Evolutionary conservation across 495 filamentous ascomycete genomes (phyloP).

Genomic region (Penicillium alfredii): DNA sequence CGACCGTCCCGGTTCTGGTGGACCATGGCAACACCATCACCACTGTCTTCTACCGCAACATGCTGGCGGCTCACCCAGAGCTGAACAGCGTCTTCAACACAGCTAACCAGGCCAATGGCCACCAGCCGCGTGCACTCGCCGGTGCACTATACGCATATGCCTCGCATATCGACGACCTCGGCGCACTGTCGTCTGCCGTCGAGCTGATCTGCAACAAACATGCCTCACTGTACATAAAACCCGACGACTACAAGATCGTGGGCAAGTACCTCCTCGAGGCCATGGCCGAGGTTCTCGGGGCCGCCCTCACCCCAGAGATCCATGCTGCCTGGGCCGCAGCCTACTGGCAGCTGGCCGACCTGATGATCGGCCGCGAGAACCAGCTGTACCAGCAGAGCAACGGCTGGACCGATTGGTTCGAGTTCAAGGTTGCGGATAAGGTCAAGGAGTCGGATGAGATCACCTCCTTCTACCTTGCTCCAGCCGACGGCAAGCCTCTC

Average conservation of each 20-base stretch:
- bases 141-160: slow-evolving; percentile 64
- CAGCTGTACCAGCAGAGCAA: slow-evolving; percentile 52
- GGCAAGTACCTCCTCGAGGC: slow-evolving; percentile 61
- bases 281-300: slow-evolving; percentile 61
- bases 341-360: slow-evolving; percentile 64
- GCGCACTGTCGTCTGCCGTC: slow-evolving; percentile 54
- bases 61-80: slow-evolving; percentile 55
- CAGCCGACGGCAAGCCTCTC: slow-evolving; percentile 54
- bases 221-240: slow-evolving; percentile 61
- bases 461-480: slow-evolving; percentile 64
- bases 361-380: slow-evolving; percentile 60
- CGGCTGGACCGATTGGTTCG: slow-evolving; percentile 58
- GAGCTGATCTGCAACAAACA: slow-evolving; percentile 73
- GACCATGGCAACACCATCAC: slow-evolving; percentile 64
- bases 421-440: slow-evolving; percentile 60
- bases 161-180: slow-evolving; percentile 63
- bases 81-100: slow-evolving; percentile 64
- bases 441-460: slow-evolving; percentile 58
- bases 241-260: slow-evolving; percentile 64
- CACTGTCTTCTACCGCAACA: slow-evolving; percentile 59
- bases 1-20: slow-evolving; percentile 49
- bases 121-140: slow-evolving; percentile 61
- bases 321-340: slow-evolving; percentile 64
- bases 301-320: slow-evolving; percentile 60
- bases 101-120: slow-evolving; percentile 57